These are phyloP conservation scores for Paramecium primaurelia DNA, from an alignment of 73 alveolate species.

Conservation along the genomic window DNA sequence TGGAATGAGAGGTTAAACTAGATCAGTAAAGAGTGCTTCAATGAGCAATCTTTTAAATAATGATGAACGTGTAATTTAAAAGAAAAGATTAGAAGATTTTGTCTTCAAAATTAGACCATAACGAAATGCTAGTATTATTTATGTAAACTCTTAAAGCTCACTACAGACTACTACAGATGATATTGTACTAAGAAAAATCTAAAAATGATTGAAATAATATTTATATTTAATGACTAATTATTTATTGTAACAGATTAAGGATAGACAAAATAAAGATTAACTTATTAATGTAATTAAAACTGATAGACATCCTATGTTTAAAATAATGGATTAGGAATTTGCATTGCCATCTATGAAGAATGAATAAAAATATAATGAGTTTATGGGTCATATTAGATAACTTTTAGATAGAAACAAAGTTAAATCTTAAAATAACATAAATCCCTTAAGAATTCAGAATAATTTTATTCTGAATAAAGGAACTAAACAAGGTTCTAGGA, in stretches of 20 bases:
- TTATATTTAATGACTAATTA: conserved; percentile 9
- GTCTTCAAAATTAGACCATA: conserved; percentile 40
- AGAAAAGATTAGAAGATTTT: conserved; percentile 16
- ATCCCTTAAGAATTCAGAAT: neutral
- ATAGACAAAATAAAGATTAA: neutral
- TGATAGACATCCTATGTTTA: neutral
- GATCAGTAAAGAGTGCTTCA: conserved; percentile 49
- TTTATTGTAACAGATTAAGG: neutral
- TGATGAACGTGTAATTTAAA: conserved; percentile 2
- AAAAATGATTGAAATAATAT: neutral
- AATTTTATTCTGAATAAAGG: neutral
- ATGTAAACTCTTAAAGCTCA: neutral
- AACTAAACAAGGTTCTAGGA: neutral
- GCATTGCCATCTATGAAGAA: neutral
- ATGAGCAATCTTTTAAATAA: conserved; percentile 8
- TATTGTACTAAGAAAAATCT: neutral
- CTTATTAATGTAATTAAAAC: neutral
- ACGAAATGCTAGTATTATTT: conserved; percentile 21
- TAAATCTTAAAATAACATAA: neutral
- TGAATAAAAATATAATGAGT: neutral
- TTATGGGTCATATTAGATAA: neutral
- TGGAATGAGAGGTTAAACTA: conserved; percentile 33
- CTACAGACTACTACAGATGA: conserved; percentile 10
- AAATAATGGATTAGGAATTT: neutral
- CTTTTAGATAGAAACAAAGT: neutral